Percentiles rank a stretch among this genome's conserved stretches.
Conservation (phyloP, 1,284 basidiomycete genomes). For the Sanghuangporus baumii region DNA sequence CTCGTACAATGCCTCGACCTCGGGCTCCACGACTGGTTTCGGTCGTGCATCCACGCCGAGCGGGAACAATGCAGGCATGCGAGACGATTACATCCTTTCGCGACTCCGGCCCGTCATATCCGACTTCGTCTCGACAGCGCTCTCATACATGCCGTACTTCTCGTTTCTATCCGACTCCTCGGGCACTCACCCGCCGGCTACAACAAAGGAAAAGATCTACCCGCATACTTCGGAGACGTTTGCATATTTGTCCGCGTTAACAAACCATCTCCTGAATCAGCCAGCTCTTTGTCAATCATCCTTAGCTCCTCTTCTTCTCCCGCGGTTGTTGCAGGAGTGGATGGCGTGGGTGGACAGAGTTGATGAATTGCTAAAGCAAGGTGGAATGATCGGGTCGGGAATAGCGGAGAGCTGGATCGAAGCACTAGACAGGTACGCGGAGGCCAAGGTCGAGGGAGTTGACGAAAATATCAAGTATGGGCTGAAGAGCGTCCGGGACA, state of each 20-base stretch:
- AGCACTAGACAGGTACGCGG: conserved; percentile 58
- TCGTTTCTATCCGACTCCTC: conserved; percentile 40
- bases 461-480: conserved; percentile 26
- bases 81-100: conserved; percentile 69
- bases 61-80: conserved; percentile 48
- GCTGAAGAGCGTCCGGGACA: conserved; percentile 57
- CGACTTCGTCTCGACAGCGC: conserved; percentile 68
- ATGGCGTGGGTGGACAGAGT: conserved; percentile 66
- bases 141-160: conserved; percentile 79
- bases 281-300: conserved; percentile 57
- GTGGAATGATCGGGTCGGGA: conserved; percentile 73
- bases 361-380: conserved; percentile 37
- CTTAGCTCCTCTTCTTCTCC: conserved; percentile 49
- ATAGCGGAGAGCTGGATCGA: conserved; percentile 62
- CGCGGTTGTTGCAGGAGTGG: conserved; percentile 68
- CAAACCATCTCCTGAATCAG: conserved; percentile 59
- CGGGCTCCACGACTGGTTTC: conserved; percentile 25
- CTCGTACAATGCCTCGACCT: conserved; percentile 22
- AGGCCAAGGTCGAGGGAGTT: conserved; percentile 42
- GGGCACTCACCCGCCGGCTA: conserved; percentile 35
- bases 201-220: conserved; percentile 54
- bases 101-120: conserved; percentile 67
- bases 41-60: conserved; percentile 21
- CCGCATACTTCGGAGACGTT: conserved; percentile 69
- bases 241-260: conserved; percentile 60